phyloP scores from a whole-genome alignment of 2,329 filamentous ascomycete genomes.

The Tolypocladium endophyticum region DNA sequence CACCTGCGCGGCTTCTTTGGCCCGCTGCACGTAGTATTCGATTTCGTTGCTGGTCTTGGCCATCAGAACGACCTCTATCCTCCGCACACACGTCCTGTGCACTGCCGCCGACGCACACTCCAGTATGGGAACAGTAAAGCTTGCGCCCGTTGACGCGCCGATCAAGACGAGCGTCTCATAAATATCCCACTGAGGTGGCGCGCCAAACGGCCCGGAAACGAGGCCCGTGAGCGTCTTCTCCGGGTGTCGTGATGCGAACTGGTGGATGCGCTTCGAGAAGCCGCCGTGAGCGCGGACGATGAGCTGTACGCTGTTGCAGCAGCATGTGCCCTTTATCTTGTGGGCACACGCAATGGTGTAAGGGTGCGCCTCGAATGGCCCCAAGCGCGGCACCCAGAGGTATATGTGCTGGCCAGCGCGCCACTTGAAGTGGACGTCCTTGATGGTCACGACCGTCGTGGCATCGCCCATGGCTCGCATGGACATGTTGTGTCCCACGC shows the following conservation, averaged over 20 bases:
- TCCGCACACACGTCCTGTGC: conserved; percentile 34
- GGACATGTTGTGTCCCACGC: conserved; percentile 41
- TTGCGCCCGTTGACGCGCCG: conserved; percentile 52
- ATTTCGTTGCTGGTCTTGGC: conserved; percentile 42
- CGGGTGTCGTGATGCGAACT: conserved; percentile 28
- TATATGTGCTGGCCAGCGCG: conserved; percentile 50
- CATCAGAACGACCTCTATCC: conserved; percentile 42
- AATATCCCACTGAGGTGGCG: conserved; percentile 43
- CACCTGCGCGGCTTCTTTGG: conserved; percentile 31
- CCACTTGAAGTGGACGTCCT: conserved; percentile 49
- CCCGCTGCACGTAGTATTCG: conserved; percentile 42
- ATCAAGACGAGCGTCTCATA: conserved; percentile 51
- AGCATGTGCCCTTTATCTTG: conserved; percentile 36
- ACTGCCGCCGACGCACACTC: conserved; percentile 38
- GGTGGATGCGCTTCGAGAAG: conserved; percentile 44
- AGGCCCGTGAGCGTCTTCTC: conserved; percentile 26
- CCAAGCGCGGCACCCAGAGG: conserved; percentile 46
- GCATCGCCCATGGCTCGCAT: conserved; percentile 36
- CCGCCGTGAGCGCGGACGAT: conserved; percentile 45
- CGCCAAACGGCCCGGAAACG: conserved; percentile 45
- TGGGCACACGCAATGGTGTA: conserved; percentile 52
- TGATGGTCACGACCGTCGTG: conserved; percentile 48
- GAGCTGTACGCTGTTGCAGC: conserved; percentile 50
- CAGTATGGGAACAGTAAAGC: conserved; percentile 49
- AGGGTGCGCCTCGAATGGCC: conserved; percentile 45